These are phyloP conservation scores for Microthyrium microscopicum DNA, from an alignment of 2,329 filamentous ascomycete genomes.

Conservation along the genomic window DNA sequence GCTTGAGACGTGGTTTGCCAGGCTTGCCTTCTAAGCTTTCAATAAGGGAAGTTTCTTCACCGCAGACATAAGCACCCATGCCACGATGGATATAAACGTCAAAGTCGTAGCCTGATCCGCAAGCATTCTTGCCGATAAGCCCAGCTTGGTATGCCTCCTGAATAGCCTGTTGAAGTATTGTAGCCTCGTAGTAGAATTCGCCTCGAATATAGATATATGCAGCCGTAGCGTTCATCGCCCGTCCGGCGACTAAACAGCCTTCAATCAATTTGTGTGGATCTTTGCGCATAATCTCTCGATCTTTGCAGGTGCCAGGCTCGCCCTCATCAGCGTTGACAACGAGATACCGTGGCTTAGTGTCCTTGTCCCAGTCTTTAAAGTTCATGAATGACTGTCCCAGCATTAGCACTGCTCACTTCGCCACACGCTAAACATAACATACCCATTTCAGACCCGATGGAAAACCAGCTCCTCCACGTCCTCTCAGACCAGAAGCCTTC, in stretches of 20 bases:
- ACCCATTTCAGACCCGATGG: constrained; percentile 99
- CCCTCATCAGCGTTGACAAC: constrained; percentile 98
- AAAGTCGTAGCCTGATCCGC: constrained; percentile 91
- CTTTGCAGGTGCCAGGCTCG: constrained; percentile 97
- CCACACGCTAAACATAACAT: constrained; percentile 23
- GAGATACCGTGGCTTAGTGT: constrained; percentile 84
- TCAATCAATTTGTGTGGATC: constrained; percentile 98
- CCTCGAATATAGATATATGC: constrained; percentile 99
- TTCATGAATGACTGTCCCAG: constrained; percentile 86
- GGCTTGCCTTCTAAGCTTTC: constrained; percentile 97
- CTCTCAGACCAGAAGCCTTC: constrained; percentile 89
- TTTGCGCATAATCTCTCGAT: constrained; percentile 99
- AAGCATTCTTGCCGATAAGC: constrained; percentile 95
- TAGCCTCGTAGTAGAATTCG: constrained; percentile 93
- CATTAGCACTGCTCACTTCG: not conserved
- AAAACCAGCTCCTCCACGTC: constrained; percentile 93
- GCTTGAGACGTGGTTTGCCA: constrained; percentile 96
- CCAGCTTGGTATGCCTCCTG: constrained; percentile 94
- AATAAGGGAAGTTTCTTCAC: constrained; percentile 94
- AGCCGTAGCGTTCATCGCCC: constrained; percentile 96
- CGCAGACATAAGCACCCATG: constrained; percentile 94
- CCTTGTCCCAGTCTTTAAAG: constrained; percentile 98
- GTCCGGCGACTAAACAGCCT: constrained; percentile 86
- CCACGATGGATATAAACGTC: constrained; percentile 94
- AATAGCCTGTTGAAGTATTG: constrained; percentile 83